Evolutionary conservation across 1,139 yeast species (phyloP).

Genomic region (Zygosaccharomyces pseudobailii): DNA sequence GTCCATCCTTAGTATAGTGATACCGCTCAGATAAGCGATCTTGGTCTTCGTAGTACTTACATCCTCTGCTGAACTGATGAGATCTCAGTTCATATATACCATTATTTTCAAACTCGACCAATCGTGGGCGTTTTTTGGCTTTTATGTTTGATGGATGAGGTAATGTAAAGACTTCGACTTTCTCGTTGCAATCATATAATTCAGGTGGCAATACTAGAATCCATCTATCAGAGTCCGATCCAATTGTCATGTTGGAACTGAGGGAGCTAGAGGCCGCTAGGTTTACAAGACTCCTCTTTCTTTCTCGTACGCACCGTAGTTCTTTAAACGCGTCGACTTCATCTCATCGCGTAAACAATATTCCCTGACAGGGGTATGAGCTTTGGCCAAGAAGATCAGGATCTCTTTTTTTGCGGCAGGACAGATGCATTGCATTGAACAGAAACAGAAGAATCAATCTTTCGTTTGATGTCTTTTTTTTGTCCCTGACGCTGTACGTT

Average conservation of each 20-base stretch:
- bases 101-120: slow-evolving; percentile 19
- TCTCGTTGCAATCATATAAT: neutral
- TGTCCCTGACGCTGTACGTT: no score
- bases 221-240: neutral
- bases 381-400: no score
- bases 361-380: no score
- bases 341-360: neutral
- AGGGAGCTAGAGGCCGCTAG: neutral
- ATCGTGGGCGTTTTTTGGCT: slow-evolving; percentile 15
- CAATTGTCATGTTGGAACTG: slow-evolving; percentile 4
- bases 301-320: neutral
- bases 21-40: slow-evolving; percentile 27
- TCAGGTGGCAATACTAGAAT: slow-evolving; percentile 8
- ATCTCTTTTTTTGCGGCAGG: no score
- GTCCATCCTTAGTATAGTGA: slow-evolving; percentile 30
- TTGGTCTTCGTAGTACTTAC: slow-evolving; percentile 18
- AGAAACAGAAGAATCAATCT: no score
- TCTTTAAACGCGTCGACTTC: neutral
- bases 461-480: no score
- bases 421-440: no score
- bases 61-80: slow-evolving; percentile 32
- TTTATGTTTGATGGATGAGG: slow-evolving; percentile 28
- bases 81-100: slow-evolving; percentile 31
- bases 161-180: slow-evolving; percentile 15
- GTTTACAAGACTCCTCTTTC: neutral